phyloP scores from a whole-genome alignment of 805 yeast species.

The Clavispora santaluciae region DNA sequence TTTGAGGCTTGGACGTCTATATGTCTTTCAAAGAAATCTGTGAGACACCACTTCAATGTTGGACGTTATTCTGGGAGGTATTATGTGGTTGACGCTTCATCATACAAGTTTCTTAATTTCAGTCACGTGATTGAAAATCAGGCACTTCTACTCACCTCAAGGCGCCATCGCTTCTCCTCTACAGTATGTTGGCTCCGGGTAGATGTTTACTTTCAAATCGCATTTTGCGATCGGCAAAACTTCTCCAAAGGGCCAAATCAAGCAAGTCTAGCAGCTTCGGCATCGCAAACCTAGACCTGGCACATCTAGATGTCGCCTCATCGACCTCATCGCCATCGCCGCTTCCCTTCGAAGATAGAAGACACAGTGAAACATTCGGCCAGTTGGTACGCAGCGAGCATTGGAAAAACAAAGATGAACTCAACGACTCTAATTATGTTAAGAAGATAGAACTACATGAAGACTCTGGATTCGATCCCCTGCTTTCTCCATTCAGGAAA shows the following conservation, averaged over 20 bases:
- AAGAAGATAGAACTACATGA: constrained; percentile 2
- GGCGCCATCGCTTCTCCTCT: neutral
- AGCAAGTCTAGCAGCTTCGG: neutral
- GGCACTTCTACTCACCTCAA: neutral
- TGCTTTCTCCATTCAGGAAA: constrained; percentile 32
- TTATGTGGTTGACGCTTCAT: too few relatives aligned
- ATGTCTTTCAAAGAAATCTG: too few relatives aligned
- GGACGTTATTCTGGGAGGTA: too few relatives aligned
- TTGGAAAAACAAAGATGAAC: constrained; percentile 7
- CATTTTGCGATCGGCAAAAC: neutral
- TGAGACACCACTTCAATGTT: too few relatives aligned
- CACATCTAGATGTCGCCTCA: neutral
- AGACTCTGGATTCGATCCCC: constrained; percentile 4
- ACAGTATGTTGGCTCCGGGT: neutral
- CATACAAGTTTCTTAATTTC: too few relatives aligned
- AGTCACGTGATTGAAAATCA: neutral
- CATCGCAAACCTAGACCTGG: neutral
- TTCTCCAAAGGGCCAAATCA: neutral
- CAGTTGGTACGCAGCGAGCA: constrained; percentile 21
- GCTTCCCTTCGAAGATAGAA: constrained; percentile 2
- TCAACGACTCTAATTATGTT: constrained; percentile 3
- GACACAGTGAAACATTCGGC: constrained; percentile 22
- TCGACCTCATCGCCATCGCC: neutral
- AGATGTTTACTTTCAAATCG: neutral
- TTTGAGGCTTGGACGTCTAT: too few relatives aligned